Conservation (phyloP, 495 filamentous ascomycete genomes). For the Penicillium ochrochloron region DNA sequence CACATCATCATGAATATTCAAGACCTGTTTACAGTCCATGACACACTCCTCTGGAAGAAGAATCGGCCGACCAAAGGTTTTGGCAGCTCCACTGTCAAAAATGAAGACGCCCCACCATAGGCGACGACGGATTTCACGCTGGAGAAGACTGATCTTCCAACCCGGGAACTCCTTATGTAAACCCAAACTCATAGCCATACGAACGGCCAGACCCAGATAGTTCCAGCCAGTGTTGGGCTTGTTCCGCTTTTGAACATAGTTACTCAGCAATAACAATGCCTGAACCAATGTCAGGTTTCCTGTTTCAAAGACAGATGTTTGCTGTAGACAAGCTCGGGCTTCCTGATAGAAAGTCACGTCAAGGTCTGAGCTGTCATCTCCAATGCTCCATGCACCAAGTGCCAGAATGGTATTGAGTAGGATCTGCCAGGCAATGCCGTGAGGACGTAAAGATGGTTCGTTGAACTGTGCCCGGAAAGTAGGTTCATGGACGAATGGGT, state of each 20-base stretch:
- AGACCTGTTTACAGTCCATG: slow-evolving; percentile 51
- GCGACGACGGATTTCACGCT: slow-evolving; percentile 51
- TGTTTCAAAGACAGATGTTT: slow-evolving; percentile 54
- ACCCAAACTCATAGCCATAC: slow-evolving; percentile 59
- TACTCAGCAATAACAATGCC: slow-evolving; percentile 54
- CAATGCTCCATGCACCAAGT: slow-evolving; percentile 56
- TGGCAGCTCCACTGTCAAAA: slow-evolving; percentile 53
- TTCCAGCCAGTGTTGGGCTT: slow-evolving; percentile 63
- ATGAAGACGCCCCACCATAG: slow-evolving; percentile 56
- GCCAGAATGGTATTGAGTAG: slow-evolving; percentile 56
- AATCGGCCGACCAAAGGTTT: slow-evolving; percentile 53
- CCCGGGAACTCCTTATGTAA: slow-evolving; percentile 60
- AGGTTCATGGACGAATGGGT: slow-evolving; percentile 60
- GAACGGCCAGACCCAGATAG: slow-evolving; percentile 53
- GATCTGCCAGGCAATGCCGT: slow-evolving; percentile 56
- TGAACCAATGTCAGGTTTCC: slow-evolving; percentile 58
- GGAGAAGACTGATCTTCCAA: slow-evolving; percentile 57
- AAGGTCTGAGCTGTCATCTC: slow-evolving; percentile 53
- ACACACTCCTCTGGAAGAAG: slow-evolving; percentile 53
- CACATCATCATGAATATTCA: slow-evolving; percentile 56
- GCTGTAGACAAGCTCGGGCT: slow-evolving; percentile 47
- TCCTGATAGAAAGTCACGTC: slow-evolving; percentile 56
- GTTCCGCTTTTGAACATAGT: slow-evolving; percentile 60
- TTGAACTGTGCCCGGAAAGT: slow-evolving; percentile 59
- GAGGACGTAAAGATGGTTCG: slow-evolving; percentile 53